Base-by-base conservation (phyloP, 495 filamentous ascomycete species). In the Penicillium waksmanii region DNA sequence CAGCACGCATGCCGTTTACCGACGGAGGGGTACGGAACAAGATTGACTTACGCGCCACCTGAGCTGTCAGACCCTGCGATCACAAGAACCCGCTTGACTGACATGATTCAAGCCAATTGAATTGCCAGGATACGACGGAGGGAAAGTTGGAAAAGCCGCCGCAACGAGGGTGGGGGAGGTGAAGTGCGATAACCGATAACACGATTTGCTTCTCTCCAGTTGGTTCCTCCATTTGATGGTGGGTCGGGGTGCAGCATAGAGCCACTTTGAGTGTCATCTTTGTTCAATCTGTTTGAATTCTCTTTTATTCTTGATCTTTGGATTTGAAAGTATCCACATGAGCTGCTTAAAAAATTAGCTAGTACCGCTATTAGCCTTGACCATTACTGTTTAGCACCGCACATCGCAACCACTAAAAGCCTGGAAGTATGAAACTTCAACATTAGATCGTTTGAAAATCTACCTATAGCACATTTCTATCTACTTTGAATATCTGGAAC, bases 1-100 rank as follows among this genome's bases (percentile, higher is more conserved):
- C 23, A 9, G 42, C 6, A 48, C 12, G 21, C 18, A 27, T 13
- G 6, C 46, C 23, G 21, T 5, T 27, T 48, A 9, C 46, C 21
- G 21, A 48, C 60, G 51, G 51, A 63, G 53, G 58, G 59, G 57
- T 9, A 34, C 51, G 33, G 40, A 38, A 42, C n/a, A 6, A 18
- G 48, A 46, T 12, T 44, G 51, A 71, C 90, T 77, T 82, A 94
- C 90, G 92, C 92, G 73, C 92, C 92, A 57, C 92, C 92, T 15
- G 90, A 94, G 67, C 88, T 88, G 68, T 96, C 92, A 21, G 90
- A 93, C 51, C 92, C 92, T 38, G 92, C 91, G 61, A 96, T 92
- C 25, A 94, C 84, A 34, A 96, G 78, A 43, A 96, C 85, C 55
- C 84, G 78, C 62, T 80, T 80, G 51, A 73, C 64, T 17, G 77